Conservation (phyloP, 257 asterid genomes). For the Primulina eburnea region DNA sequence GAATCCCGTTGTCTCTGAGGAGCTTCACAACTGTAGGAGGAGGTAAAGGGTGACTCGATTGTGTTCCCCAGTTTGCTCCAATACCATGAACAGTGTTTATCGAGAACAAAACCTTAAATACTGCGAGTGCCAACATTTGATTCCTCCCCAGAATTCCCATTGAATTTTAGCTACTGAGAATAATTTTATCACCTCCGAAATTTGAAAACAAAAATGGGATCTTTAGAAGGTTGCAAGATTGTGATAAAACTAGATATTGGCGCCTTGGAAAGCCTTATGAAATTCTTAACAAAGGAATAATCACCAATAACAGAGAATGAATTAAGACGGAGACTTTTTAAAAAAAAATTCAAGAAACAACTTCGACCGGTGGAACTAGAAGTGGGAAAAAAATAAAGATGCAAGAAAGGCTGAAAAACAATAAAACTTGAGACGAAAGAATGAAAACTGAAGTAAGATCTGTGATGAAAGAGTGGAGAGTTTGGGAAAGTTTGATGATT, state of each 20-base stretch:
- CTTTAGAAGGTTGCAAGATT: conserved; percentile 4
- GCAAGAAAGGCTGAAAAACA: too few relatives aligned
- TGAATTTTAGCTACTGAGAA: too few relatives aligned
- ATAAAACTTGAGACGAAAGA: neutral
- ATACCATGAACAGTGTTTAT: conserved; percentile 47
- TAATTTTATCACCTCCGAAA: neutral
- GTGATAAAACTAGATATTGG: neutral
- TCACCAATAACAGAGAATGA: neutral
- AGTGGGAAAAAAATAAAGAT: neutral
- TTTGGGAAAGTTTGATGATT: conserved; percentile 10
- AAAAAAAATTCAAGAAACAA: conserved; percentile 19
- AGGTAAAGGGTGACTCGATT: conserved; percentile 67
- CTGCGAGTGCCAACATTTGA: conserved; percentile 22
- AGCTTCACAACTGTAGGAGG: conserved; percentile 61
- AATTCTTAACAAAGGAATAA: neutral
- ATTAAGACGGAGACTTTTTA: neutral
- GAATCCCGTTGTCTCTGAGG: conserved; percentile 76
- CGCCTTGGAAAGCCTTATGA: neutral
- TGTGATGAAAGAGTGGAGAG: conserved; percentile 18
- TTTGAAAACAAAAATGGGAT: neutral
- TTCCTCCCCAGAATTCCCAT: conserved; percentile 40
- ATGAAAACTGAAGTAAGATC: neutral
- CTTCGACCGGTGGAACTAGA: conserved; percentile 6
- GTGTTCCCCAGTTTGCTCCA: conserved; percentile 97
- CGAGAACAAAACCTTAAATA: conserved; percentile 28